A percentile compares a stretch with the other conserved stretches of the same genome.
Conservation (phyloP, 768 basidiomycete species). For the Boletus rufocinnamomeus region DNA sequence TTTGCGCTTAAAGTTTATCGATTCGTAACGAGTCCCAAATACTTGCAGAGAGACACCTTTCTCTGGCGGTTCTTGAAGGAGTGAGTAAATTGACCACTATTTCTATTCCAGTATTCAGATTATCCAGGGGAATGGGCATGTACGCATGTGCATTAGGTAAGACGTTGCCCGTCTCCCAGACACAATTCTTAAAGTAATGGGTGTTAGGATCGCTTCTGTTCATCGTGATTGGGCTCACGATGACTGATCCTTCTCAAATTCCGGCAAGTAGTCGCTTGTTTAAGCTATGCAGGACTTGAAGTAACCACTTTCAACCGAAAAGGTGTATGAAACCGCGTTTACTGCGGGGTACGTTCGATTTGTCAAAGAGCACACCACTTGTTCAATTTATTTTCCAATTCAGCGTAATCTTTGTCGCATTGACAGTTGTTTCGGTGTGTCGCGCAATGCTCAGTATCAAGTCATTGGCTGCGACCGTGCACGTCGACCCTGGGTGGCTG, state of each 20-base stretch:
- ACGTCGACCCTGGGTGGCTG: constrained; percentile 46
- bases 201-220: constrained; percentile 20
- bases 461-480: constrained; percentile 44
- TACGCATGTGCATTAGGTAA: constrained; percentile 24
- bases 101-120: not conserved
- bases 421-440: constrained; percentile 34
- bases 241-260: constrained; percentile 3
- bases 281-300: not conserved
- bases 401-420: constrained; percentile 9
- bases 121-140: constrained; percentile 26
- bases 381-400: not conserved
- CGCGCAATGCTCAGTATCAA: constrained; percentile 43
- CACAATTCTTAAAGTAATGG: not conserved
- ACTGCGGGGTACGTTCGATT: constrained; percentile 11
- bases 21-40: constrained; percentile 6
- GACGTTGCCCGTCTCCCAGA: not conserved
- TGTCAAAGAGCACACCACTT: not conserved
- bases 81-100: not conserved
- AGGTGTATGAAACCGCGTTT: constrained; percentile 15
- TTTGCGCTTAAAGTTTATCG: constrained; percentile 20
- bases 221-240: constrained; percentile 12
- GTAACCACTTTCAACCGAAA: not conserved
- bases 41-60: constrained; percentile 10
- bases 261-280: constrained; percentile 6
- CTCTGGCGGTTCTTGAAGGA: constrained; percentile 23